phyloP scores from a whole-genome alignment of 2,329 filamentous ascomycete species.

The Penicillium sp. region DNA sequence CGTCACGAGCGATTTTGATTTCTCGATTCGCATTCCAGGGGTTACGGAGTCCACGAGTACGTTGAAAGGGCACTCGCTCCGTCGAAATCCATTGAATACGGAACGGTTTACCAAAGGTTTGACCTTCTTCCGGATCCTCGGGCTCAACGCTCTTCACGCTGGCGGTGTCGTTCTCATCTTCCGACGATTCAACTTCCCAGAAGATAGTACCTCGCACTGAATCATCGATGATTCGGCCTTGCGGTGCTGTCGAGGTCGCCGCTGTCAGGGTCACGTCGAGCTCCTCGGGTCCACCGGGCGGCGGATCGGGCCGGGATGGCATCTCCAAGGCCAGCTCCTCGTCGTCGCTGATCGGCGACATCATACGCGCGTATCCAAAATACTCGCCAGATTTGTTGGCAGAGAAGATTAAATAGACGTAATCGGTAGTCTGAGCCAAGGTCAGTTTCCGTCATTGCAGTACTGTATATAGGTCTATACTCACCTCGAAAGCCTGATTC shows the following conservation, averaged over 20 bases:
- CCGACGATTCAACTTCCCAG: conserved; percentile 76
- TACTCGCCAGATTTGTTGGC: conserved; percentile 98
- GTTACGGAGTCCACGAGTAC: conserved; percentile 82
- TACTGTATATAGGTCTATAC: conserved; percentile 19
- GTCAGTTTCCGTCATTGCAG: not conserved
- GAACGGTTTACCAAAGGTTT: conserved; percentile 89
- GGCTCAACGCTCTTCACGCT: conserved; percentile 48
- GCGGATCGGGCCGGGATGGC: conserved; percentile 61
- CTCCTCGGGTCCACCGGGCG: conserved; percentile 61
- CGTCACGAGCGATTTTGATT: conserved; percentile 93
- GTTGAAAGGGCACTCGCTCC: conserved; percentile 79
- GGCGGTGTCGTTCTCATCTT: conserved; percentile 40
- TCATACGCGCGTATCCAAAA: conserved; percentile 91
- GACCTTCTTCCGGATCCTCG: conserved; percentile 51
- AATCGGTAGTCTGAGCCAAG: conserved; percentile 65
- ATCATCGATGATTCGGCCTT: conserved; percentile 87
- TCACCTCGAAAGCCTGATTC: conserved; percentile 79
- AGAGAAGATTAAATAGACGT: conserved; percentile 90
- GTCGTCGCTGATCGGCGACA: conserved; percentile 77
- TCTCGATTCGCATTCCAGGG: conserved; percentile 94
- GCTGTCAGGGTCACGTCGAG: conserved; percentile 78
- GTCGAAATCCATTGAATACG: conserved; percentile 87
- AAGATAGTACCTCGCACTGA: conserved; percentile 93
- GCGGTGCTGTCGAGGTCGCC: conserved; percentile 74
- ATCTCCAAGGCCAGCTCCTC: conserved; percentile 68